Evolutionary conservation across 106 monocot species (phyloP).

Genomic region (Acanthochlamys bracteata): DNA sequence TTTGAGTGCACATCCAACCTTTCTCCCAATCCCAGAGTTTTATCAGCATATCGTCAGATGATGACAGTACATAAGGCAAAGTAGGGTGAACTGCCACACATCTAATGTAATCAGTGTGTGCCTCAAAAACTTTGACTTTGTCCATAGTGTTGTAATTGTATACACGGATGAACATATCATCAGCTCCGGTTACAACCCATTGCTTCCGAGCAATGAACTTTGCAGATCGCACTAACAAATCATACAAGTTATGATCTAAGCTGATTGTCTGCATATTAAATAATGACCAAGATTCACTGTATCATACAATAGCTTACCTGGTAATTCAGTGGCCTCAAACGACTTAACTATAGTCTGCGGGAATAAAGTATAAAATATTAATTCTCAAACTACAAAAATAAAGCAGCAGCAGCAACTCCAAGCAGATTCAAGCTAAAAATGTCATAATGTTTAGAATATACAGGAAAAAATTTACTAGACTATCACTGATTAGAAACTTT

Average conservation of each 20-base stretch:
- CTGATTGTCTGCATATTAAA: neutral
- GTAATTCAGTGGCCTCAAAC: conserved; percentile 91
- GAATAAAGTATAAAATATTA: too few species aligned
- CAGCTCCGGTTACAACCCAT: conserved; percentile 99
- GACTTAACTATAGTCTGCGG: conserved; percentile 92
- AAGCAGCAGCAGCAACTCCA: too few species aligned
- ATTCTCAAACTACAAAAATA: too few species aligned
- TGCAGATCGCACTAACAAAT: conserved; percentile 77
- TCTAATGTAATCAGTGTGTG: conserved; percentile 95
- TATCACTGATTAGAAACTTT: too few species aligned
- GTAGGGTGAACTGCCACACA: conserved; percentile 97
- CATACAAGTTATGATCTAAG: neutral
- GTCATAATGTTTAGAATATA: too few species aligned
- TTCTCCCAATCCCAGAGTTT: conserved; percentile 99
- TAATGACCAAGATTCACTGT: too few species aligned
- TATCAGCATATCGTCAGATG: conserved; percentile 98
- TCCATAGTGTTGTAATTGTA: conserved; percentile 99
- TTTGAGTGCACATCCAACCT: conserved; percentile 90
- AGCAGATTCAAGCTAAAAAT: too few species aligned
- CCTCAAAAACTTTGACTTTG: conserved; percentile 95
- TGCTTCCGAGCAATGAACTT: conserved; percentile 94
- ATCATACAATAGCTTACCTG: conserved; percentile 45
- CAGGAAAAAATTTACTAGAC: too few species aligned
- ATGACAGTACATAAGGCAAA: conserved; percentile 89
- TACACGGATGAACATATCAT: conserved; percentile 98